These are phyloP conservation scores for Exobasidium cylindrosporum DNA, from an alignment of 1,284 basidiomycete species.

Conservation along the genomic window DNA sequence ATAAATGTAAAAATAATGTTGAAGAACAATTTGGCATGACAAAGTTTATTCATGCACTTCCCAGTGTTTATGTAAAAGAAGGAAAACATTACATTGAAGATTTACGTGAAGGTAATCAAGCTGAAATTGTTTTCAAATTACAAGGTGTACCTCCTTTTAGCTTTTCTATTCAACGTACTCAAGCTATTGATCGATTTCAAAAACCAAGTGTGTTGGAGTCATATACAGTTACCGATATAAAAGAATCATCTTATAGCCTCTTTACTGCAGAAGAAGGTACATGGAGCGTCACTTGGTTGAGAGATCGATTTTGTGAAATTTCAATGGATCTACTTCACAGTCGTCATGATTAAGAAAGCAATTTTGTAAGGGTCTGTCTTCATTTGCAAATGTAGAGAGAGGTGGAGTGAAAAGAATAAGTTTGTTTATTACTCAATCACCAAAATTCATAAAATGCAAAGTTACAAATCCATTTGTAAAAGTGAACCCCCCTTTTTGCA, in stretches of 20 bases:
- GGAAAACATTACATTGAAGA: constrained; percentile 78
- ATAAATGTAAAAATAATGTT: constrained; percentile 61
- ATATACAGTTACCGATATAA: constrained; percentile 65
- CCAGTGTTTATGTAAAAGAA: constrained; percentile 79
- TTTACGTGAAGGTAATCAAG: constrained; percentile 75
- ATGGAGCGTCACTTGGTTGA: constrained; percentile 86
- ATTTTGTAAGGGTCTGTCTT: too few species aligned
- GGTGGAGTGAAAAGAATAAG: too few species aligned
- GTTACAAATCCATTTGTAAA: too few species aligned
- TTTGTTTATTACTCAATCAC: too few species aligned
- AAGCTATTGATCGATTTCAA: constrained; percentile 49
- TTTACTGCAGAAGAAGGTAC: constrained; percentile 78
- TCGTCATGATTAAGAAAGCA: too few species aligned
- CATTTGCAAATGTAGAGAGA: too few species aligned
- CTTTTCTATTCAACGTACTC: constrained; percentile 62
- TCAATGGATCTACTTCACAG: too few species aligned
- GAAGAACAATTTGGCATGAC: constrained; percentile 64
- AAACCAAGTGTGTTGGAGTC: constrained; percentile 46
- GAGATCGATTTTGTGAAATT: constrained; percentile 68
- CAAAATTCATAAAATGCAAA: too few species aligned
- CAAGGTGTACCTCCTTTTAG: constrained; percentile 89
- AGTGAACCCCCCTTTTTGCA: too few species aligned
- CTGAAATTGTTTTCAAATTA: constrained; percentile 84
- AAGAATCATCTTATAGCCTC: constrained; percentile 75
- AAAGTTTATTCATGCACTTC: constrained; percentile 76